Evolutionary conservation across 2,329 filamentous ascomycete species (phyloP), one percentile per base, ranked within the genome.

Genomic region (Cladophialophora carrionii): DNA sequence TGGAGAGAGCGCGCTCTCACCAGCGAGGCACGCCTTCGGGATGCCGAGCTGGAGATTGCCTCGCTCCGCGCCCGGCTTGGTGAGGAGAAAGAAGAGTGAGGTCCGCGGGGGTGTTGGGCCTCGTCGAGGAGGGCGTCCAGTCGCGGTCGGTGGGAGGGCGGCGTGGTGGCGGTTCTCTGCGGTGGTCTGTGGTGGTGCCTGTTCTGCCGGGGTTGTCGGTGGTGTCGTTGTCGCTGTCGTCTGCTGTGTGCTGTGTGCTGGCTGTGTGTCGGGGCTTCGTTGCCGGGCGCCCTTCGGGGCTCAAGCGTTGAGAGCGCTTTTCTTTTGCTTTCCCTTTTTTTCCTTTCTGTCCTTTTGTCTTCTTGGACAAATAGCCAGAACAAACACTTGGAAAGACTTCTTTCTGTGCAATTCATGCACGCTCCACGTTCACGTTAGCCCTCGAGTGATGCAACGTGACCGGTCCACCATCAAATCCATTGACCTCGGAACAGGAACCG

Each of bases 1-100:
- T 41, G 41, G 46, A 43, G 54, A 29, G 58, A 52, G 53, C 57
- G 48, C 29, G 63, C 63, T 31, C 29, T 57, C 63, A 26, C 41
- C 46, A 53, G 34, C 22, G 61, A 43, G 32, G 37, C 26, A 37
- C 43, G 31, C 61, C 53, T 57, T 52, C 32, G 48, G 46, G 54
- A 57, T 41, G 53, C 61, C 20, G 34, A 46, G 41, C 46, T 53
- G 26, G 61, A 63, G 61, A 46, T 51, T 12, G 61, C 41, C 37
- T 10, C 26, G 20, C 61, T 63, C 12, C 61, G 61, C 49, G 49
- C 29, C 20, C 48, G 22, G 24, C 34, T 57, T 51, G 34, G 26
- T 31, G 31, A 51, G 17, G 31, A 37, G 43, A 24, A 51, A 41
- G 31, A 26, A 8, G 29, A 48, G 31, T 52, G 53, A 54, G 49